These are phyloP conservation scores for Mortierella sp. DNA, from an alignment of 371 early-diverging fungal species.

Conservation along the genomic window DNA sequence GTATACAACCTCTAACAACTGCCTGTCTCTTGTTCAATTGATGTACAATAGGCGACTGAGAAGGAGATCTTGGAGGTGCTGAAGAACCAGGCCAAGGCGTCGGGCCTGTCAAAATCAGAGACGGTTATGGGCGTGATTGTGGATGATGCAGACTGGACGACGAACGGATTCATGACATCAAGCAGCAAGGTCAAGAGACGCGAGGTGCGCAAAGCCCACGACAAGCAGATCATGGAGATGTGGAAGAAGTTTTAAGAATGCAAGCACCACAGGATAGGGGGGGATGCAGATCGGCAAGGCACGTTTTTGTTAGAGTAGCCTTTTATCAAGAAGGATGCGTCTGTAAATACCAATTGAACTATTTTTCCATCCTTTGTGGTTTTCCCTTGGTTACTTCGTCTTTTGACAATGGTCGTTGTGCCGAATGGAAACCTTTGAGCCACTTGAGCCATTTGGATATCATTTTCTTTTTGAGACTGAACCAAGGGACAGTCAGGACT, in stretches of 20 bases:
- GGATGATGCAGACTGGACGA: constrained; percentile 63
- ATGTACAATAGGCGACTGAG: constrained; percentile 39
- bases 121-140: constrained; percentile 64
- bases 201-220: constrained; percentile 63
- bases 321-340: not conserved
- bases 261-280: too few relatives aligned
- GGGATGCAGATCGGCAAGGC: not conserved
- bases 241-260: constrained; percentile 48
- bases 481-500: not conserved
- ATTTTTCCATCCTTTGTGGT: too few relatives aligned
- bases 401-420: too few relatives aligned
- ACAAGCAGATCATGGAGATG: constrained; percentile 65
- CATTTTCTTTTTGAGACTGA: not conserved
- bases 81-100: constrained; percentile 60
- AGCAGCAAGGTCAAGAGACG: constrained; percentile 72
- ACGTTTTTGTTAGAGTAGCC: not conserved
- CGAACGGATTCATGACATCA: constrained; percentile 67
- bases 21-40: not conserved
- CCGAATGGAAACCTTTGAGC: too few relatives aligned
- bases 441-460: not conserved
- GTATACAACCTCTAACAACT: too few relatives aligned
- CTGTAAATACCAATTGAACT: not conserved
- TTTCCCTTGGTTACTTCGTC: too few relatives aligned
- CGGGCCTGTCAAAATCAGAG: constrained; percentile 65
- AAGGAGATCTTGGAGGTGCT: constrained; percentile 61